Percentiles rank a stretch among this genome's conserved stretches.
Evolutionary conservation across 768 basidiomycete genomes (phyloP).

Genomic region (Hortiboletus campestris): DNA sequence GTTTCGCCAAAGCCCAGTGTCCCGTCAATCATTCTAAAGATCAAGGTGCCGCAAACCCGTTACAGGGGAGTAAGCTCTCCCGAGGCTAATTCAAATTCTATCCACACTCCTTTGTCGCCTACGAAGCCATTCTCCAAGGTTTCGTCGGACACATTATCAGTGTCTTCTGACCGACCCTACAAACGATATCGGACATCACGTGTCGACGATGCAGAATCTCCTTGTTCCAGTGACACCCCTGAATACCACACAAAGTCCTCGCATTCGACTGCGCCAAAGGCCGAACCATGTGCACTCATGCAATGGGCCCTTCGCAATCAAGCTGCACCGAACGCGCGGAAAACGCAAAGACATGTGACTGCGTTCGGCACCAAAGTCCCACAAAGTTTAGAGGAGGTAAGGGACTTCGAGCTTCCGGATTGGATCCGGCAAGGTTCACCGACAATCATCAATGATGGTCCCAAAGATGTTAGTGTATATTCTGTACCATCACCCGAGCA

Average conservation of each 20-base stretch:
- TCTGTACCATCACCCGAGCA: conserved; percentile 1
- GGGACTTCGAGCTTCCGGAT: conserved; percentile 56
- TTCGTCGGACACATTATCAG: conserved; percentile 30
- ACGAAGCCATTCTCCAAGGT: conserved; percentile 29
- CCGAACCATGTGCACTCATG: conserved; percentile 40
- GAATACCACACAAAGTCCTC: conserved; percentile 18
- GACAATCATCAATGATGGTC: conserved; percentile 2
- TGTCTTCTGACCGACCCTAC: conserved; percentile 27
- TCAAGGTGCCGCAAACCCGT: conserved; percentile 32
- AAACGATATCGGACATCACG: conserved; percentile 28
- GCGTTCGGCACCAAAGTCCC: conserved; percentile 66
- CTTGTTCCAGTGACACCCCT: conserved; percentile 19
- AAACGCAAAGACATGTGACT: conserved; percentile 50
- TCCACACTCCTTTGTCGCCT: conserved; percentile 16
- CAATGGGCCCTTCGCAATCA: conserved; percentile 51
- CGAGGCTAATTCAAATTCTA: conserved; percentile 10
- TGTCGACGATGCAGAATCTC: conserved; percentile 23
- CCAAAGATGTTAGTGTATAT: conserved; percentile 2
- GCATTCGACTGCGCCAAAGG: conserved; percentile 14
- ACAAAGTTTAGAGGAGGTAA: conserved; percentile 41
- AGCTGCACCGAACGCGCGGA: conserved; percentile 42
- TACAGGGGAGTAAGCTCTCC: conserved; percentile 23
- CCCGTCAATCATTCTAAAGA: conserved; percentile 34
- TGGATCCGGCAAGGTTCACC: conserved; percentile 42
- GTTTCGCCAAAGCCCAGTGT: conserved; percentile 16